Conservation (phyloP, 1,139 yeast genomes). For the Meyerozyma carpophila region DNA sequence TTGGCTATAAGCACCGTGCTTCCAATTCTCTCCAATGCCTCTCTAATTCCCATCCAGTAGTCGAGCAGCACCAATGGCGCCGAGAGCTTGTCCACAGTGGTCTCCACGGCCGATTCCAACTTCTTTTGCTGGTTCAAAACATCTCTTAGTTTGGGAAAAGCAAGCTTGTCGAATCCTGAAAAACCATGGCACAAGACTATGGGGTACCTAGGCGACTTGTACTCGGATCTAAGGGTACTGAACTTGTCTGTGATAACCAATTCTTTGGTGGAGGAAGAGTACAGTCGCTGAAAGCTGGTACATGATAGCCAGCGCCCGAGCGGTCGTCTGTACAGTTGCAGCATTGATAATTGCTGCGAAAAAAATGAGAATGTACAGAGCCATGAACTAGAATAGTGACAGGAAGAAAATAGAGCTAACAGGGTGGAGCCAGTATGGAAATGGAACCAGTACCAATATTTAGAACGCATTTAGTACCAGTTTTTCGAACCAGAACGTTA, state of each 20-base stretch:
- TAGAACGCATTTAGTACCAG: too few relatives aligned
- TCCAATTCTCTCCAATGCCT: constrained; percentile 55
- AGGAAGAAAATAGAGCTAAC: too few relatives aligned
- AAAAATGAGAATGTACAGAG: not conserved
- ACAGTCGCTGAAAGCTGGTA: not conserved
- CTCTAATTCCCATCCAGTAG: constrained; percentile 79
- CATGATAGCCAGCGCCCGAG: not conserved
- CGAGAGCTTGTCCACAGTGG: constrained; percentile 20
- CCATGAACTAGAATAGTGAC: too few relatives aligned
- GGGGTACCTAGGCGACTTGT: constrained; percentile 47
- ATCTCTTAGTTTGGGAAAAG: constrained; percentile 12
- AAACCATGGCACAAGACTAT: constrained; percentile 81
- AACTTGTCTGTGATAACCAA: not conserved
- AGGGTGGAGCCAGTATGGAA: too few relatives aligned
- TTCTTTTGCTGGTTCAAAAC: constrained; percentile 12
- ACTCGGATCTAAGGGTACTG: constrained; percentile 14
- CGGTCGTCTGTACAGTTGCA: constrained; percentile 4
- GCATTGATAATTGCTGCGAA: not conserved
- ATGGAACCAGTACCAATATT: too few relatives aligned
- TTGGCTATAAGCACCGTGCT: constrained; percentile 65
- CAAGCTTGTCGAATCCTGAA: constrained; percentile 67
- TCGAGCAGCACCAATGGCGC: constrained; percentile 36
- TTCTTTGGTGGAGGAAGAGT: not conserved
- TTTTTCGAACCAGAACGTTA: too few relatives aligned
- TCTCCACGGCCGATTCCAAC: constrained; percentile 8